These are phyloP conservation scores for Diaporthe vaccinii DNA, from an alignment of 2,329 filamentous ascomycete species.

Conservation along the genomic window DNA sequence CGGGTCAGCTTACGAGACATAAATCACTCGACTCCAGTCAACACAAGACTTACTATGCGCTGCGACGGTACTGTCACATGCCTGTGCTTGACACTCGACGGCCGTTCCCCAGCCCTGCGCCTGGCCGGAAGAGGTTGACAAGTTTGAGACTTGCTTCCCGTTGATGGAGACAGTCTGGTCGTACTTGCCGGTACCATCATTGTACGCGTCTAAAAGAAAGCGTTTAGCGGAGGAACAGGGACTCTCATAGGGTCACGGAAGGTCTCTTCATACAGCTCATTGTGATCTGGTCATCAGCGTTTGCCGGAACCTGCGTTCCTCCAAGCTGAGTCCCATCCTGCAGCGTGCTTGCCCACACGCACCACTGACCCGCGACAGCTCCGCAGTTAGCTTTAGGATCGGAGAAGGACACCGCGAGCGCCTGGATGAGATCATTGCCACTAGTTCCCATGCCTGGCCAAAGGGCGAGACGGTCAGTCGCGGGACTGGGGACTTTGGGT, in stretches of 20 bases:
- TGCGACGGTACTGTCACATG: slow-evolving; percentile 4
- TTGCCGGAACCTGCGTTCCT: slow-evolving; percentile 2
- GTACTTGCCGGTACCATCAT: slow-evolving; percentile 21
- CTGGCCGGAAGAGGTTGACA: slow-evolving; percentile 25
- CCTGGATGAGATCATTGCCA: slow-evolving; percentile 29
- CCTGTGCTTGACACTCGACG: slow-evolving; percentile 26
- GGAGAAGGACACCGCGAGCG: slow-evolving; percentile 17
- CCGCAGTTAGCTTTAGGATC: slow-evolving; percentile 23
- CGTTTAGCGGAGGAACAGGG: neutral
- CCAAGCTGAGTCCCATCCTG: slow-evolving; percentile 13
- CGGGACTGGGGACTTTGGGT: neutral
- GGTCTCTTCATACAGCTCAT: slow-evolving; percentile 23
- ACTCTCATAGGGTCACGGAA: no score
- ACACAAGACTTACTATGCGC: slow-evolving; percentile 15
- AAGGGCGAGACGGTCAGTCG: neutral
- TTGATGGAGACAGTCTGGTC: slow-evolving; percentile 27
- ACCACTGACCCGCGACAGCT: slow-evolving; percentile 19
- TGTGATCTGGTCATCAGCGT: slow-evolving; percentile 15
- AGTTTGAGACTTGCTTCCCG: slow-evolving; percentile 15
- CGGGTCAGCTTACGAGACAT: neutral
- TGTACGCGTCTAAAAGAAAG: slow-evolving; percentile 1
- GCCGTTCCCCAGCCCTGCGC: slow-evolving; percentile 32
- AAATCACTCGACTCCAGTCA: neutral
- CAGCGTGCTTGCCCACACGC: slow-evolving; percentile 29
- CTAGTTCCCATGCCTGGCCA: slow-evolving; percentile 32